These are phyloP conservation scores for Fusarium napiforme DNA, from an alignment of 2,329 filamentous ascomycete species.

Conservation along the genomic window DNA sequence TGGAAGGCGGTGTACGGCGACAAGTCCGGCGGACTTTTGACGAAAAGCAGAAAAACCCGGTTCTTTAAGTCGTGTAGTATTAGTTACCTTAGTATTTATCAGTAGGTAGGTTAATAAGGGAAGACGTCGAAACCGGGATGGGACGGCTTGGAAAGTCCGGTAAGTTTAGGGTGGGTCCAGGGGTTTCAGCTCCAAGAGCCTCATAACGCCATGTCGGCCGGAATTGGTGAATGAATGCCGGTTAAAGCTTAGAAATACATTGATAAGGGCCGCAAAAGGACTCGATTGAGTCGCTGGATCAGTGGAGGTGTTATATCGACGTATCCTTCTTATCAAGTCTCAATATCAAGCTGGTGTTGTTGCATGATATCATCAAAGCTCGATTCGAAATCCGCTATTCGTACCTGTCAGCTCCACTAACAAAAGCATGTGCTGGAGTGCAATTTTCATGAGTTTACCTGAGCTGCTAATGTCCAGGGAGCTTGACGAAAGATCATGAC, in stretches of 20 bases:
- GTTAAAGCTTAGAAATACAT: neutral
- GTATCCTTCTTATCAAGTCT: neutral
- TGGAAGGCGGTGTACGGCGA: conserved; percentile 1
- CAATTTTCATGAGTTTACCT: neutral
- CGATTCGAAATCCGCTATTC: neutral
- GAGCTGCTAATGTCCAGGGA: neutral
- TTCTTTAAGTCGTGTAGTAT: neutral
- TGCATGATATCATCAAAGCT: conserved; percentile 1
- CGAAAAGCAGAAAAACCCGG: neutral
- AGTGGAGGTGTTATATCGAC: neutral
- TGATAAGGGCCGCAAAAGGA: neutral
- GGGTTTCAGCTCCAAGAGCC: neutral
- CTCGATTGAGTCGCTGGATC: neutral
- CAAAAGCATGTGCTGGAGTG: neutral
- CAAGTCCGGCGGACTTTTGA: conserved; percentile 45
- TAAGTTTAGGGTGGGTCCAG: conserved; percentile 14
- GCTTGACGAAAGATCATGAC: neutral
- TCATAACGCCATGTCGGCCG: neutral
- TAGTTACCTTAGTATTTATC: neutral
- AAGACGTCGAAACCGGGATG: conserved; percentile 23
- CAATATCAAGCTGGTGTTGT: neutral
- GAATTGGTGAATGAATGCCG: neutral
- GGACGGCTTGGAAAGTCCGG: conserved; percentile 23
- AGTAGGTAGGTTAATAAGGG: neutral
- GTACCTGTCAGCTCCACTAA: neutral